Conservation (phyloP, 1,139 yeast genomes). For the Diutina mesorugosa region DNA sequence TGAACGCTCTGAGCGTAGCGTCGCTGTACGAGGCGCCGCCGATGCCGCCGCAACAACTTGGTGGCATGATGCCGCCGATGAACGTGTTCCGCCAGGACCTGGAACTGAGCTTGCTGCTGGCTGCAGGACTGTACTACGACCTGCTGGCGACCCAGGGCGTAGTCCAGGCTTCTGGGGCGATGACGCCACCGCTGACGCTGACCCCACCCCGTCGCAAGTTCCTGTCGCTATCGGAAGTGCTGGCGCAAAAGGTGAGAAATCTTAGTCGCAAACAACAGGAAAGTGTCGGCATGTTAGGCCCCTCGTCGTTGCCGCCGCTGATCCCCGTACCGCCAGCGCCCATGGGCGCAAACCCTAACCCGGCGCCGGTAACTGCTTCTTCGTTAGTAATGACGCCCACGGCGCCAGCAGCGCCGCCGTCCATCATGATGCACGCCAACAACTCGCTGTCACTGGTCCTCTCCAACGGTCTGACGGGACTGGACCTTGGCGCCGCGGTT, state of each 20-base stretch:
- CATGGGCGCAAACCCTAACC: background rate
- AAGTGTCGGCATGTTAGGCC: conserved; percentile 1
- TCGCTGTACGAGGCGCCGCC: background rate
- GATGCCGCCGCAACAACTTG: background rate
- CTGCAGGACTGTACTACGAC: background rate
- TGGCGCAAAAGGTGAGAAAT: background rate
- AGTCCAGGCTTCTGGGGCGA: background rate
- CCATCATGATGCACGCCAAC: background rate
- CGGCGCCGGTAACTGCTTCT: background rate
- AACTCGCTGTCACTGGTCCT: conserved; percentile 1
- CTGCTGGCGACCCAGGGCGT: background rate
- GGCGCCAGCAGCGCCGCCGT: background rate
- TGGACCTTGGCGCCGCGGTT: background rate
- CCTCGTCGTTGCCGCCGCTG: background rate
- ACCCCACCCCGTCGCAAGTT: conserved; percentile 1
- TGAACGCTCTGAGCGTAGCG: background rate
- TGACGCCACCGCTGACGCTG: conserved; percentile 2
- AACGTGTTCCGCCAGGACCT: conserved; percentile 1
- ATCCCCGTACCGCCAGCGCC: conserved; percentile 2
- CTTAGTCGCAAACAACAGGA: conserved; percentile 1
- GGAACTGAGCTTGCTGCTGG: conserved; percentile 2
- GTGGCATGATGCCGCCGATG: background rate
- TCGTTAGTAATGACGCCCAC: background rate
- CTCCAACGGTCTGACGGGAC: background rate
- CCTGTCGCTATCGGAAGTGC: background rate